Base-by-base conservation (phyloP, 2,329 filamentous ascomycete species). In the Colletotrichum eleusines region DNA sequence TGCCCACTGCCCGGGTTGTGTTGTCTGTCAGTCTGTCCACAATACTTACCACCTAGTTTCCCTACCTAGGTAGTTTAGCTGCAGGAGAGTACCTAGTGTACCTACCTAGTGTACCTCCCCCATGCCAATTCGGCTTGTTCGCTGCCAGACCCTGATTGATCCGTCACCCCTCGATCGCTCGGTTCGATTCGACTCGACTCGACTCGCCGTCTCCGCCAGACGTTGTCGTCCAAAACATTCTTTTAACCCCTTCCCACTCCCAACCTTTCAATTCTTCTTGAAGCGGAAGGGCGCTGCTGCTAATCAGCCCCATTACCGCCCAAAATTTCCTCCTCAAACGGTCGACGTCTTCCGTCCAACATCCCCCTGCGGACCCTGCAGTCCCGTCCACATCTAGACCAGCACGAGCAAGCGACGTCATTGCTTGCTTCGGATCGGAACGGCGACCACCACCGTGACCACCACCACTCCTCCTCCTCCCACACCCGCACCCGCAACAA, bases 291-390 rank as follows among this genome's bases (percentile, higher is more conserved):
- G 91, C 87, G 91, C 91, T 93, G 91, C 90, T 90, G 88, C 87
- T 83, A 82, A 83, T 88, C 92, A 95, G 93, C 92, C 91, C 90
- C 87, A 87, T 82, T 80, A 83, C 85, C 86, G 86, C 88, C 87
- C 94, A 98, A 90, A 84, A 98, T 98, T 97, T 89, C 93, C 90
- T 87, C 90, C 80, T 84, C 88, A 88, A 87, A 83, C 75, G 86
- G 86, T 77, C 87, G 87, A 82, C 90, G 91, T 84, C 90, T 93
- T 75, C 88, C 89, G 81, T 93, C 93, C 83, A 94, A 93, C 84
- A 97, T 98, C 81, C 95, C 95, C 77, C 88, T 98, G 78, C 92
- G 93, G 82, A 92, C 91, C 77, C 86, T 98, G 77, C 80, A 86
- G 74, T 80, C 81, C 72, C 77, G 78, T 69, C 71, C 78, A 63